These are phyloP conservation scores for Pseudoturritis turrita DNA, from an alignment of 345 rosid genomes.

Conservation along the genomic window DNA sequence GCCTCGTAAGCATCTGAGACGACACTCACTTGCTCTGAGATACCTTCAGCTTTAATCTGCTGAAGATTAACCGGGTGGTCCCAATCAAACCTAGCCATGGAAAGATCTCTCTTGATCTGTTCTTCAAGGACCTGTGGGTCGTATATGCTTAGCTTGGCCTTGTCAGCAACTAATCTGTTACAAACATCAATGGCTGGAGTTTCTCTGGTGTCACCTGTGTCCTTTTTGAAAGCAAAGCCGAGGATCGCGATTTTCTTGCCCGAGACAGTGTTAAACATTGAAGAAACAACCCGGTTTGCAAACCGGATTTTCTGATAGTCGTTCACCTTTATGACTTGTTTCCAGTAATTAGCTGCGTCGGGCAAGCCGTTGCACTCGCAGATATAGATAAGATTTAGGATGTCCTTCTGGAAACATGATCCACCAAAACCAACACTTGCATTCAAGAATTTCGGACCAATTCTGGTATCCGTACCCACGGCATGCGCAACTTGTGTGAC, in stretches of 20 bases:
- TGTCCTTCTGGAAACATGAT: slow-evolving; percentile 71
- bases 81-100: slow-evolving; percentile 74
- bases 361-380: slow-evolving; percentile 73
- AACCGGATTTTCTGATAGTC: slow-evolving; percentile 69
- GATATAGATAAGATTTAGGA: slow-evolving; percentile 60
- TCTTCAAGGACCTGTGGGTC: slow-evolving; percentile 63
- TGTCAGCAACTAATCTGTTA: slow-evolving; percentile 57
- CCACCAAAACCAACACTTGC: slow-evolving; percentile 81
- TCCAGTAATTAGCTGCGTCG: slow-evolving; percentile 68
- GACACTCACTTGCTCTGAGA: slow-evolving; percentile 42
- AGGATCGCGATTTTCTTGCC: slow-evolving; percentile 62
- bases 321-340: slow-evolving; percentile 69
- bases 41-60: slow-evolving; percentile 44
- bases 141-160: slow-evolving; percentile 53
- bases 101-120: slow-evolving; percentile 60
- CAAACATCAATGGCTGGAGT: slow-evolving; percentile 76
- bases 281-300: slow-evolving; percentile 57
- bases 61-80: slow-evolving; percentile 59
- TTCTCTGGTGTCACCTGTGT: slow-evolving; percentile 80
- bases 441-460: slow-evolving; percentile 67
- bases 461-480: slow-evolving; percentile 59
- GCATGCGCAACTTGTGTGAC: slow-evolving; percentile 58
- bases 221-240: slow-evolving; percentile 73
- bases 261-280: slow-evolving; percentile 63
- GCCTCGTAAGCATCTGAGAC: slow-evolving; percentile 58